Evolutionary conservation across 2,329 filamentous ascomycete species (phyloP), one percentile per base, ranked within the genome.

Genomic region (Metarhizium rileyi): DNA sequence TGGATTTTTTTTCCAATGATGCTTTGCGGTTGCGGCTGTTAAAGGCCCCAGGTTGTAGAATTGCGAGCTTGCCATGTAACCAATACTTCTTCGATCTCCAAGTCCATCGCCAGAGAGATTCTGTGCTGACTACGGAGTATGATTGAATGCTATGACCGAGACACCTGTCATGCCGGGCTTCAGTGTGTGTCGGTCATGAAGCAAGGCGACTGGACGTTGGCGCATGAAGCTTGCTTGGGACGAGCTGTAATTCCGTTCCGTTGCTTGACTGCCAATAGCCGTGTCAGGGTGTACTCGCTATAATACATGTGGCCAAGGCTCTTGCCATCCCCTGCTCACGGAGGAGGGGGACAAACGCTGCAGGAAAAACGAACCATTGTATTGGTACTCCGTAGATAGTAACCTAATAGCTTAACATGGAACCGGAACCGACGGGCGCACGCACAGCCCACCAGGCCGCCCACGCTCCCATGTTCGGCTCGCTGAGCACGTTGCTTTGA

Each of bases 381-480:
- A 42, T 25, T 23, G 8, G 38, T 14, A 9, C 10, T n/a, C n/a
- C n/a, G n/a, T n/a, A n/a, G n/a, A n/a, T n/a, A n/a, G 16, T 1
- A 12, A 9, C 22, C 44, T 26, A 41, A 33, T 30, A 16, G 35
- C 33, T 25, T 42, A 27, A 25, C 27, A 23, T 40, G 30, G 23
- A 22, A 42, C 36, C 48, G 50, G 54, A 53, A 55, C 52, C 54
- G 54, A 56, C 54, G 54, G 54, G 46, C 53, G 54, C 54, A 51
- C 53, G 47, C 51, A 49, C 52, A 36, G 48, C 48, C 51, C 43
- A 48, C 44, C 48, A 46, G 30, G 36, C 41, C 16, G 28, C 41
- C 44, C 46, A 33, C 33, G 22, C 47, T 38, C 20, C 40, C 47
- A 35, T 43, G 18, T 25, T 16, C 18, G 25, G 14, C 26, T 25